Conservation (phyloP, 2,329 filamentous ascomycete genomes). For the Cladosporium sp. region DNA sequence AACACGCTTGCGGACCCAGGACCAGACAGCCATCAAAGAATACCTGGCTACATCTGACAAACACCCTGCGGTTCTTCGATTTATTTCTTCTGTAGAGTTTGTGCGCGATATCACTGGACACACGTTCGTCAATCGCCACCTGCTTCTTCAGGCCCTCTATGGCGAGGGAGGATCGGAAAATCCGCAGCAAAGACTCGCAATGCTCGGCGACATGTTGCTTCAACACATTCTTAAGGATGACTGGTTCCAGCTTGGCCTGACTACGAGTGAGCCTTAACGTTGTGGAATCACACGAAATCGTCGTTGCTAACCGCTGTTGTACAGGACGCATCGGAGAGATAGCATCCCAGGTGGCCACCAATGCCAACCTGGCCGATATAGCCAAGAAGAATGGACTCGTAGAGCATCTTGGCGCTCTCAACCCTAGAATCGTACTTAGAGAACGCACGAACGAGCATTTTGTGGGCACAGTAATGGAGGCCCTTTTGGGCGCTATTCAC, state of each 20-base stretch:
- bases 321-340: background rate
- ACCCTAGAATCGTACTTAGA: background rate
- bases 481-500: slow-evolving; percentile 20
- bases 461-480: slow-evolving; percentile 15
- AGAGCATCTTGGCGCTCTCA: background rate
- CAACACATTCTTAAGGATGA: background rate
- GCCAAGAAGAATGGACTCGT: background rate
- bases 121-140: background rate
- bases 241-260: background rate
- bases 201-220: background rate
- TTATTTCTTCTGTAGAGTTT: background rate
- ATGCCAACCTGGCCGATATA: background rate
- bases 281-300: background rate
- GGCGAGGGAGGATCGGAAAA: background rate
- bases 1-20: background rate
- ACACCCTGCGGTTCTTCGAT: background rate
- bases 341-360: background rate
- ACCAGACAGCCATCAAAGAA: background rate
- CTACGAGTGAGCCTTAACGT: background rate
- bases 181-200: background rate
- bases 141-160: background rate
- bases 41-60: background rate
- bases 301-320: background rate
- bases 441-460: background rate
- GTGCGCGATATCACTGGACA: background rate